A percentile compares a stretch with the other conserved stretches of the same genome.
phyloP scores from a whole-genome alignment of 108 stramenopile species.

The Pseudonitzschia multiseries region DNA sequence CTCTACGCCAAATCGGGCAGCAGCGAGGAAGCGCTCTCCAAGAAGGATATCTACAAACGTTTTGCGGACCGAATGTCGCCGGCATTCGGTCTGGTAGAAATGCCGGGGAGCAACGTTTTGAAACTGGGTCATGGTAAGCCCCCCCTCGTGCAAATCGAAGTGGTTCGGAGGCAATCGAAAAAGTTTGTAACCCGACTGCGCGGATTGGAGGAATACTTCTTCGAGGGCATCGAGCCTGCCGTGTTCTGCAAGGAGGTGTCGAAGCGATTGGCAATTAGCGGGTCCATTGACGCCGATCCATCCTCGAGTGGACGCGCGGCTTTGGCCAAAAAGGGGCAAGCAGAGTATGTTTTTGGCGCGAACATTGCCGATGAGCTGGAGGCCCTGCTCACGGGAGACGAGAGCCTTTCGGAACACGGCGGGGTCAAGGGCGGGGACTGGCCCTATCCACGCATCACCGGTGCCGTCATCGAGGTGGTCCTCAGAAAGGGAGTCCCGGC shows the following conservation, averaged over 20 bases:
- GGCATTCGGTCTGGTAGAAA: slow-evolving; percentile 72
- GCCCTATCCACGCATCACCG: slow-evolving; percentile 55
- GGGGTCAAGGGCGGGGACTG: slow-evolving; percentile 52
- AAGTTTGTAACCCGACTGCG: slow-evolving; percentile 76
- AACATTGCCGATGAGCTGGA: slow-evolving; percentile 69
- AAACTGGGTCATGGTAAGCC: slow-evolving; percentile 58
- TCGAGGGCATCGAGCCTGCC: slow-evolving; percentile 45
- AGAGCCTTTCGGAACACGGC: slow-evolving; percentile 65
- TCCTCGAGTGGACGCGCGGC: too few species aligned
- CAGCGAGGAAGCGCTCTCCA: slow-evolving; percentile 37
- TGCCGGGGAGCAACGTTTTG: slow-evolving; percentile 72
- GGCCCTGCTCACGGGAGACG: slow-evolving; percentile 74
- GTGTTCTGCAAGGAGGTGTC: slow-evolving; percentile 57
- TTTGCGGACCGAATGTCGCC: slow-evolving; percentile 56
- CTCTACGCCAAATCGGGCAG: slow-evolving; percentile 49
- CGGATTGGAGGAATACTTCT: slow-evolving; percentile 69
- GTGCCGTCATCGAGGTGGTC: slow-evolving; percentile 49
- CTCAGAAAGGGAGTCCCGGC: slow-evolving; percentile 78
- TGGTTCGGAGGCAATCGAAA: slow-evolving; percentile 54
- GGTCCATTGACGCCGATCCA: slow-evolving; percentile 50
- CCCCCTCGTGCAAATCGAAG: slow-evolving; percentile 64
- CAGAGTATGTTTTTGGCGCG: slow-evolving; percentile 75
- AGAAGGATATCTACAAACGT: slow-evolving; percentile 60
- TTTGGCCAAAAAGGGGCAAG: slow-evolving; percentile 47
- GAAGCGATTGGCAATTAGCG: slow-evolving; percentile 71